A percentile compares a stretch with the other conserved stretches of the same genome.
These are phyloP conservation scores for Trypanosoma platydactyli DNA, from an alignment of 208 protist species.

Conservation along the genomic window DNA sequence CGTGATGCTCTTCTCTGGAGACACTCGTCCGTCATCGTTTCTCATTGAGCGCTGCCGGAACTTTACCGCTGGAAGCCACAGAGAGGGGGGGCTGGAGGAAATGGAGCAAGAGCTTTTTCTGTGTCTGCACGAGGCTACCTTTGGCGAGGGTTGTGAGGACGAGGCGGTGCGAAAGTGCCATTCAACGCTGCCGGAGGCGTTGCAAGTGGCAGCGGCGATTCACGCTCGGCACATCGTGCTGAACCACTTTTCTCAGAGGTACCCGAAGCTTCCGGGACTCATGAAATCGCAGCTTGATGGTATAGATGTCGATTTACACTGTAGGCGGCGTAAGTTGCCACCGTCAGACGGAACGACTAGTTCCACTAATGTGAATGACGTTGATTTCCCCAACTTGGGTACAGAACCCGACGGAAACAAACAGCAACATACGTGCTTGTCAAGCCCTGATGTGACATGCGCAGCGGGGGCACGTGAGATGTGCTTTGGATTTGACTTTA, in stretches of 20 bases:
- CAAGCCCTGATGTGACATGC: background rate
- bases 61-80: constrained; percentile 32
- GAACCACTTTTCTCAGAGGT: constrained; percentile 93
- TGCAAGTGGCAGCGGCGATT: constrained; percentile 53
- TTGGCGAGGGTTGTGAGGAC: constrained; percentile 80
- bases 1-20: constrained; percentile 89
- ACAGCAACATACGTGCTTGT: constrained; percentile 1
- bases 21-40: constrained; percentile 77
- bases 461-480: constrained; percentile 30
- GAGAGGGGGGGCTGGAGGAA: background rate
- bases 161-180: constrained; percentile 89
- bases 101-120: constrained; percentile 41
- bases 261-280: constrained; percentile 84
- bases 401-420: background rate
- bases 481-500: constrained; percentile 91
- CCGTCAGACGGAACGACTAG: background rate
- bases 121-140: constrained; percentile 93
- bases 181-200: constrained; percentile 84
- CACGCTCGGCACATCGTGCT: constrained; percentile 56
- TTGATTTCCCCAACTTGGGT: background rate
- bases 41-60: constrained; percentile 62
- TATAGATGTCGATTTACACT: constrained; percentile 34
- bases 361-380: background rate
- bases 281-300: constrained; percentile 51
- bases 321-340: constrained; percentile 10